phyloP scores from a whole-genome alignment of 176 grass and related monocot species.

The Ensete glaucum region DNA sequence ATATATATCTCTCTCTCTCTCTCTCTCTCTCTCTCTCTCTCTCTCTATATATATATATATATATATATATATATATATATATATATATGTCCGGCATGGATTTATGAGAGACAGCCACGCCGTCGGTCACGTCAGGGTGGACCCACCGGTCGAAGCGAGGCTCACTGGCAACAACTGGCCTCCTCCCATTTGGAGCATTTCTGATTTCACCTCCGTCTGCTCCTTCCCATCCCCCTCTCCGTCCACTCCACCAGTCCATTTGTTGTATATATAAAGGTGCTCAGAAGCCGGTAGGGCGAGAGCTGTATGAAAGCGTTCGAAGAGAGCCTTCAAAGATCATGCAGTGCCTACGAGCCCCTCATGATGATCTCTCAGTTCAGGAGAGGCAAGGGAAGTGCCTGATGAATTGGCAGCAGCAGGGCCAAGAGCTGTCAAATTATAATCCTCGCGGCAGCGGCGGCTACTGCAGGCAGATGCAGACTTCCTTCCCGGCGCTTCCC shows the following conservation, averaged over 20 bases:
- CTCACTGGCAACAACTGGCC: constrained; percentile 1
- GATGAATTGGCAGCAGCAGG: constrained; percentile 25
- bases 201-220: background rate
- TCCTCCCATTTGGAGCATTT: background rate
- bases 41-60: too few relatives aligned
- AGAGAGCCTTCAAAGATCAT: constrained; percentile 30
- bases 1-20: background rate
- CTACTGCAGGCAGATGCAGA: background rate
- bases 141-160: background rate
- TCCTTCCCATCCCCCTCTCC: constrained; percentile 14
- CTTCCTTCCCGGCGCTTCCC: background rate
- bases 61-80: too few relatives aligned
- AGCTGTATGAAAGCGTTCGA: background rate
- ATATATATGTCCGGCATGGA: background rate
- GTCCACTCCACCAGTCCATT: background rate
- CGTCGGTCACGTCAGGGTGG: constrained; percentile 37
- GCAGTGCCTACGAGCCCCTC: constrained; percentile 23
- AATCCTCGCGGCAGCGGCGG: background rate
- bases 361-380: constrained; percentile 20
- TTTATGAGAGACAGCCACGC: constrained; percentile 32
- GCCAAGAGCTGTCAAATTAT: constrained; percentile 19
- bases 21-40: background rate
- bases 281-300: too few relatives aligned
- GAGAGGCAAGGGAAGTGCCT: constrained; percentile 28
- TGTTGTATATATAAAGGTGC: background rate